A percentile compares a stretch with the other conserved stretches of the same genome.
Conservation (phyloP, 257 asterid genomes). For the Gentiana straminea region DNA sequence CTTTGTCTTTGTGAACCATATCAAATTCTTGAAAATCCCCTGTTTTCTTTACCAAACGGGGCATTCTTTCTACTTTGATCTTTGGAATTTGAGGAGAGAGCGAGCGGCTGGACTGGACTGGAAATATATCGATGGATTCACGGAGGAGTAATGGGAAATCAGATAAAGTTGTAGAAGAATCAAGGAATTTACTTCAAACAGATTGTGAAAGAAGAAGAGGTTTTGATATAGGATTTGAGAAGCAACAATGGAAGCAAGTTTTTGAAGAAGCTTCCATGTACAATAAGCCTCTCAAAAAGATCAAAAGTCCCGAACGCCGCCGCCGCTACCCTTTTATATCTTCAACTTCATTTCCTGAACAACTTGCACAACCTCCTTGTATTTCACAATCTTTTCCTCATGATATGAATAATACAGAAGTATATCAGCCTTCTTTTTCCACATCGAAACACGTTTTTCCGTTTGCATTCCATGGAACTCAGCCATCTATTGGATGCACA, state of each 20-base stretch:
- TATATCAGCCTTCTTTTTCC: slow-evolving; percentile 13
- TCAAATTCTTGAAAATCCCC: too few species aligned
- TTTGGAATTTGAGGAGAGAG: too few species aligned
- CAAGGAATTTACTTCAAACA: slow-evolving; percentile 10
- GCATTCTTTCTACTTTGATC: too few species aligned
- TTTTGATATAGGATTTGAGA: slow-evolving; percentile 15
- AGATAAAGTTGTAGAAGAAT: slow-evolving; percentile 20
- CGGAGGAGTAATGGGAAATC: slow-evolving; percentile 37
- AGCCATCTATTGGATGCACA: slow-evolving; percentile 14
- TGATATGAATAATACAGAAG: slow-evolving; percentile 4
- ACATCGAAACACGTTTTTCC: slow-evolving; percentile 48
- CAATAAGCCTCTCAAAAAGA: slow-evolving; percentile 49
- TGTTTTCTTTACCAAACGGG: too few species aligned
- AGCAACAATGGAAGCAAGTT: slow-evolving; percentile 51
- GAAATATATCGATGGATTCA: slow-evolving; percentile 26
- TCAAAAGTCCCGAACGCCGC: slow-evolving; percentile 45
- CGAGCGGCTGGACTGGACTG: too few species aligned
- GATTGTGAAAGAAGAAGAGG: slow-evolving; percentile 23
- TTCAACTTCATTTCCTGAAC: slow-evolving; percentile 16
- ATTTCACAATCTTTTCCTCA: slow-evolving; percentile 8
- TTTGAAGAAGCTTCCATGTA: slow-evolving; percentile 48
- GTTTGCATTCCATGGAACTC: slow-evolving; percentile 42
- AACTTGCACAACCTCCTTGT: slow-evolving; percentile 2
- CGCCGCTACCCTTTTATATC: slow-evolving; percentile 14
- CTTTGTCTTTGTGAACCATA: too few species aligned